Base-by-base conservation (phyloP, 441 rosid genomes). In the Pelargonium fulgidum region DNA sequence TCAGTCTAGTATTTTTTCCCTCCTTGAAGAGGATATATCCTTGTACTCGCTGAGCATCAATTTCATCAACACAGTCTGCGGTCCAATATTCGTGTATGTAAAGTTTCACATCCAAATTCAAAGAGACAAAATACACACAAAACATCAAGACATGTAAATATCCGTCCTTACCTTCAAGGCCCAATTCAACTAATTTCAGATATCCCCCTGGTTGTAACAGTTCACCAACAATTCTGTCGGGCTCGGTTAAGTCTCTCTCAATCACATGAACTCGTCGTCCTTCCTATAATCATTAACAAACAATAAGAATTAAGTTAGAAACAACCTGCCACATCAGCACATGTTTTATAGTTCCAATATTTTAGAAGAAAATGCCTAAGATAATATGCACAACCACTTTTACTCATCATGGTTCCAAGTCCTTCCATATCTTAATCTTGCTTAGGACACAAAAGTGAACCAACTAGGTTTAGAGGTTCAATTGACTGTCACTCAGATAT, bases 1-100 rank as follows among this genome's bases (percentile, higher is more conserved):
- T 26, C 33, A 67, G 47, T 7, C 33, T 69, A 4, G 76, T 50
- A 52, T 62, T 63, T 44, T 68, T 73, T 17, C 68, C 71, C 36
- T 67, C 71, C 52, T 62, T 73, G 47, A 41, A 73, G 66, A 73
- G 67, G 62, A 66, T 71, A 63, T 73, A 73, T 4, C 76, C 76
- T 39, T 14, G 39, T 17, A 73, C 64, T 13, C 68, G 29, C 12
- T 73, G 71, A 3, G 76, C 71, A 36, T 73, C 68, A 14, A 65
- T 65, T 13, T 65, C 52, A 5, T 65, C 48, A 12, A 65, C 24
- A 8, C 54, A 65, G 10, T 65, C 68, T 65, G 54, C 52, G 4
- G 66, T 62, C 17, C 14, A 41, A 26, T 26, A 0, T n/a, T 4
- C 2, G 11, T 12, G 7, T 14, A 41, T 16, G 19, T 65, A 7